phyloP scores from a whole-genome alignment of 352 stramenopile species.

The Blastocystis sp. region DNA sequence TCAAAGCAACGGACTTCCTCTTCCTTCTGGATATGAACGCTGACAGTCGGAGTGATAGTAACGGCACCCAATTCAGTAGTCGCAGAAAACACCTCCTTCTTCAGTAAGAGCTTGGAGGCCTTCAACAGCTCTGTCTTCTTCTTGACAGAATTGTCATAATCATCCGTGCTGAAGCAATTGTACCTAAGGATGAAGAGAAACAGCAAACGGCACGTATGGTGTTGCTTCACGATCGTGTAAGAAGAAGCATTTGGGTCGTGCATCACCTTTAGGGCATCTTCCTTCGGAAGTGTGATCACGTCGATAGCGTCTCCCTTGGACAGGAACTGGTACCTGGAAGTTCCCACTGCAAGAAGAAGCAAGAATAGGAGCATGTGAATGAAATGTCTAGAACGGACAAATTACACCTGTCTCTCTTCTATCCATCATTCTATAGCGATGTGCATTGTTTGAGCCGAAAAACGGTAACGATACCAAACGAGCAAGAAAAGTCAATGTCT shows the following conservation, averaged over 20 bases:
- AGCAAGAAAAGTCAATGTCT: neutral
- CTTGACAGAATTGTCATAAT: conserved; percentile 1
- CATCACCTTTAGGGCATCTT: neutral
- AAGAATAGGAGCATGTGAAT: conserved; percentile 2
- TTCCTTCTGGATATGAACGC: neutral
- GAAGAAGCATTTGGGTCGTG: neutral
- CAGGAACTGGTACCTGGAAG: conserved; percentile 34
- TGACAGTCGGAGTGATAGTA: neutral
- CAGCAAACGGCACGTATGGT: neutral
- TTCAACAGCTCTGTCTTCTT: neutral
- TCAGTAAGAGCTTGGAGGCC: neutral
- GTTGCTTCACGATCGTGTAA: conserved; percentile 26
- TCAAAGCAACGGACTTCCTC: neutral
- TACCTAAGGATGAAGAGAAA: neutral
- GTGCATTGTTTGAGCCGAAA: too few species aligned
- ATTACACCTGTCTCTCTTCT: too few species aligned
- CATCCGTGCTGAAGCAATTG: conserved; percentile 14
- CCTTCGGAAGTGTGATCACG: conserved; percentile 6
- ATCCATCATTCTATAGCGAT: too few species aligned
- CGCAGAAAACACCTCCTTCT: neutral
- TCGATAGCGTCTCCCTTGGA: conserved; percentile 15
- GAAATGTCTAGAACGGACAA: too few species aligned
- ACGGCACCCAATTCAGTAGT: neutral
- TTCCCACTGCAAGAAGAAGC: neutral
- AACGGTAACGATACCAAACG: too few species aligned